Evolutionary conservation across 208 protist genomes (phyloP).

Genomic region (Acanthamoeba culbertsoni): DNA sequence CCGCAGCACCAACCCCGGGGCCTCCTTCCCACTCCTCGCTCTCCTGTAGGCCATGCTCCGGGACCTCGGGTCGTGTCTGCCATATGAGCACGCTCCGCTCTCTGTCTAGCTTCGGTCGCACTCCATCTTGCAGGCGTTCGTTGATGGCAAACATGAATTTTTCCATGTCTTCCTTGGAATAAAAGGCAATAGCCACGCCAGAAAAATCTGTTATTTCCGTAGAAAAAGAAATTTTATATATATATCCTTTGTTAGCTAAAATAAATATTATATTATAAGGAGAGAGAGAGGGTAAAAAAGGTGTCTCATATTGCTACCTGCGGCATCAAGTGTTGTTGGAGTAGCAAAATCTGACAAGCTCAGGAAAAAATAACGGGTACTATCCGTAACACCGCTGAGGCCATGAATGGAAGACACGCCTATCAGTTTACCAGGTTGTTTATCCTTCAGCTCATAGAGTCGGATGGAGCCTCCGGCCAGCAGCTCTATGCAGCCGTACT

Average conservation of each 20-base stretch:
- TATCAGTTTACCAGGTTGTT: not conserved
- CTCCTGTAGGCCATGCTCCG: not conserved
- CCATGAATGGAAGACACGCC: not conserved
- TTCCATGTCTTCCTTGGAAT: slow-evolving; percentile 28
- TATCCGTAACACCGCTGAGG: not conserved
- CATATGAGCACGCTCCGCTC: not conserved
- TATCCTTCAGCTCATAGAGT: slow-evolving; percentile 1
- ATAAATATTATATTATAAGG: too few relatives aligned
- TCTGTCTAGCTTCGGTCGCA: not conserved
- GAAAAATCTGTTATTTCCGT: too few relatives aligned
- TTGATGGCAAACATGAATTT: slow-evolving; percentile 17
- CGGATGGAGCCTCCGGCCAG: not conserved
- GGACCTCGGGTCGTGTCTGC: not conserved
- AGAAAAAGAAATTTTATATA: too few relatives aligned
- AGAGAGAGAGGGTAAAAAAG: too few relatives aligned
- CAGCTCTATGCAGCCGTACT: slow-evolving; percentile 27
- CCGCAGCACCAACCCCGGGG: not conserved
- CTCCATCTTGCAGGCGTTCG: not conserved
- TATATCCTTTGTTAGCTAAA: too few relatives aligned
- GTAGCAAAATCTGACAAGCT: not conserved
- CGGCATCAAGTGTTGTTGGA: not conserved
- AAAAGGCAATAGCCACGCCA: not conserved
- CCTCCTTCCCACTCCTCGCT: not conserved
- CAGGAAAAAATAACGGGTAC: slow-evolving; percentile 24
- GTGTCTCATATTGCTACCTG: too few relatives aligned